phyloP scores from a whole-genome alignment of 305 asterid genomes.

The Plantago coronopus region DNA sequence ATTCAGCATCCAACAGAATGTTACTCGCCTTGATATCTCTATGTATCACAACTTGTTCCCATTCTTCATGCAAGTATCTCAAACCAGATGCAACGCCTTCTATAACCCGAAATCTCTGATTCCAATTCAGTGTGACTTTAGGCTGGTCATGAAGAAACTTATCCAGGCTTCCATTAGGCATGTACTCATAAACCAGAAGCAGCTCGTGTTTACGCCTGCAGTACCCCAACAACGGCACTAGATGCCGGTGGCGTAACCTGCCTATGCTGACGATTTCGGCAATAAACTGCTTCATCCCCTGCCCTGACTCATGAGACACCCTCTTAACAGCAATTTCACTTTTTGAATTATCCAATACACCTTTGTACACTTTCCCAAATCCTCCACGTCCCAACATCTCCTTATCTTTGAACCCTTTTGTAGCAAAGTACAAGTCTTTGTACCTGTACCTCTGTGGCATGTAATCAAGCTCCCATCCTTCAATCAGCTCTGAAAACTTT shows the following conservation, averaged over 20 bases:
- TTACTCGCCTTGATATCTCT: conserved; percentile 72
- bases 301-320: conserved; percentile 57
- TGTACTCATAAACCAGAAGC: conserved; percentile 56
- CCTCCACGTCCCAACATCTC: conserved; percentile 60
- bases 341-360: conserved; percentile 38
- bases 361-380: conserved; percentile 63
- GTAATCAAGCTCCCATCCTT: conserved; percentile 54
- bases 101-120: conserved; percentile 41
- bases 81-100: conserved; percentile 60
- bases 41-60: conserved; percentile 67
- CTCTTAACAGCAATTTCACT: conserved; percentile 48
- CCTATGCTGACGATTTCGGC: conserved; percentile 65
- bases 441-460: conserved; percentile 48
- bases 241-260: conserved; percentile 54
- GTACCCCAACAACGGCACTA: conserved; percentile 58
- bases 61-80: conserved; percentile 57
- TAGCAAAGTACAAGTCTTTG: conserved; percentile 55
- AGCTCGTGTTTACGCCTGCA: conserved; percentile 56
- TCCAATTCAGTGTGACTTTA: conserved; percentile 39
- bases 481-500: conserved; percentile 43
- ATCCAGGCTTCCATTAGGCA: conserved; percentile 65
- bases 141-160: conserved; percentile 40
- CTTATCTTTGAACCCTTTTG: conserved; percentile 52
- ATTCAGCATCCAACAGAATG: conserved; percentile 49
- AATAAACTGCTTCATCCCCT: conserved; percentile 57